phyloP scores from a whole-genome alignment of 2,329 filamentous ascomycete species.

The Lecanosticta acicola region DNA sequence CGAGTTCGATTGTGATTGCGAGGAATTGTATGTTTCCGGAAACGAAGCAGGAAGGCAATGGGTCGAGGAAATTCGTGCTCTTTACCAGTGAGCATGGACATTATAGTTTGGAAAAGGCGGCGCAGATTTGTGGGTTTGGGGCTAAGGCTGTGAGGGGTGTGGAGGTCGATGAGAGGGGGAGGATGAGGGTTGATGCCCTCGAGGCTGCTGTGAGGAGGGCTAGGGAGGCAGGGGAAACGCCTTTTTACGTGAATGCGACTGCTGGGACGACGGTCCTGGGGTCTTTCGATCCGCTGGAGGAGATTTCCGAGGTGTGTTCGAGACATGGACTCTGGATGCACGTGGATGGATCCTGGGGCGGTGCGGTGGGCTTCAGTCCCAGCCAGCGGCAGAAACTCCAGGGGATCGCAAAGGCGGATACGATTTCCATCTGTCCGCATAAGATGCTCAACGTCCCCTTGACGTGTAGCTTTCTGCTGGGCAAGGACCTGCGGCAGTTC shows the following conservation, averaged over 20 bases:
- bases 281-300: slow-evolving; percentile 73
- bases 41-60: slow-evolving; percentile 69
- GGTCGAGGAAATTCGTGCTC: slow-evolving; percentile 61
- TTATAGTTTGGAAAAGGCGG: slow-evolving; percentile 91
- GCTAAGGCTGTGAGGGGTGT: slow-evolving; percentile 66
- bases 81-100: slow-evolving; percentile 90
- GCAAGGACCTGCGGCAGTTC: slow-evolving; percentile 68
- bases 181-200: slow-evolving; percentile 64
- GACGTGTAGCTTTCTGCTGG: slow-evolving; percentile 85
- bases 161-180: slow-evolving; percentile 64
- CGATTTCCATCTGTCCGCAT: slow-evolving; percentile 84
- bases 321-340: slow-evolving; percentile 80
- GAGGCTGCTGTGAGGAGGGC: slow-evolving; percentile 58
- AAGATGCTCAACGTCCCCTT: slow-evolving; percentile 94
- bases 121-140: slow-evolving; percentile 83
- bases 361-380: slow-evolving; percentile 70
- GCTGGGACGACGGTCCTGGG: slow-evolving; percentile 91
- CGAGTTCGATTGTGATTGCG: slow-evolving; percentile 78
- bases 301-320: slow-evolving; percentile 65
- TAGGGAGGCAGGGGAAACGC: slow-evolving; percentile 64
- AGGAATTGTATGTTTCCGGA: slow-evolving; percentile 78
- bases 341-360: slow-evolving; percentile 89
- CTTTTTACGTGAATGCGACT: slow-evolving; percentile 92
- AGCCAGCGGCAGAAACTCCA: slow-evolving; percentile 57
- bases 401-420: slow-evolving; percentile 70